Conservation (phyloP, 805 yeast species). For the Ogataea haglerorum region DNA sequence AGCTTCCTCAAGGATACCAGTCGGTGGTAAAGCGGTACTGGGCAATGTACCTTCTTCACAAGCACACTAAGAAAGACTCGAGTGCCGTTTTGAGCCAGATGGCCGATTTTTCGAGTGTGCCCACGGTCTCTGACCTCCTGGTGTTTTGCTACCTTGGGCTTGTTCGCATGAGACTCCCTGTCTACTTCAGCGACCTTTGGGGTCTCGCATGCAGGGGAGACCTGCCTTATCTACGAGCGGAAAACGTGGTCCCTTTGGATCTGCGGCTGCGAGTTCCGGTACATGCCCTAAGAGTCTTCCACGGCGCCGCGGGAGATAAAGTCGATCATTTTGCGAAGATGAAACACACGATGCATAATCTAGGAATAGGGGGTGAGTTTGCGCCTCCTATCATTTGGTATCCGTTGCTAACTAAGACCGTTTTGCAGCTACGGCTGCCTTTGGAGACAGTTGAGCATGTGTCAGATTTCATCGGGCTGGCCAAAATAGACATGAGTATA, state of each 20-base stretch:
- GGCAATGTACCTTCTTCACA: slow-evolving; percentile 16
- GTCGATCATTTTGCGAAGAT: slow-evolving; percentile 13
- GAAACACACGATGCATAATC: slow-evolving; percentile 5
- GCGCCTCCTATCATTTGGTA: slow-evolving; percentile 27
- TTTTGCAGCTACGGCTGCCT: slow-evolving; percentile 46
- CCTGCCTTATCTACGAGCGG: slow-evolving; percentile 40
- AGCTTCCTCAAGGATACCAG: slow-evolving; percentile 15
- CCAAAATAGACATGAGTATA: slow-evolving; percentile 13
- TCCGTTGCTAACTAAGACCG: slow-evolving; percentile 40
- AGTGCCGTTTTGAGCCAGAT: not conserved
- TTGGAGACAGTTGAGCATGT: slow-evolving; percentile 43
- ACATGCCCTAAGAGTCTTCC: slow-evolving; percentile 15
- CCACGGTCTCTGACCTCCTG: slow-evolving; percentile 23
- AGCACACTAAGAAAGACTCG: slow-evolving; percentile 5
- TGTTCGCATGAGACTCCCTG: slow-evolving; percentile 45
- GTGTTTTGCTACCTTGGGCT: slow-evolving; percentile 50
- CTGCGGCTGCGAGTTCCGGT: slow-evolving; percentile 19
- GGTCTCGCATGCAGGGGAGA: slow-evolving; percentile 39
- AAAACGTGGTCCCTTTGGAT: slow-evolving; percentile 20
- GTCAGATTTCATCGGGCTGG: slow-evolving; percentile 24
- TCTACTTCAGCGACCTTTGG: slow-evolving; percentile 48
- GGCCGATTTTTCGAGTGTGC: slow-evolving; percentile 12
- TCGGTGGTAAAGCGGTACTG: slow-evolving; percentile 34
- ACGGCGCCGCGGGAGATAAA: slow-evolving; percentile 15
- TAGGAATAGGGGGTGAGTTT: slow-evolving; percentile 7